Conservation (phyloP, 139 green algal species). For the Chlorella sorokiniana region DNA sequence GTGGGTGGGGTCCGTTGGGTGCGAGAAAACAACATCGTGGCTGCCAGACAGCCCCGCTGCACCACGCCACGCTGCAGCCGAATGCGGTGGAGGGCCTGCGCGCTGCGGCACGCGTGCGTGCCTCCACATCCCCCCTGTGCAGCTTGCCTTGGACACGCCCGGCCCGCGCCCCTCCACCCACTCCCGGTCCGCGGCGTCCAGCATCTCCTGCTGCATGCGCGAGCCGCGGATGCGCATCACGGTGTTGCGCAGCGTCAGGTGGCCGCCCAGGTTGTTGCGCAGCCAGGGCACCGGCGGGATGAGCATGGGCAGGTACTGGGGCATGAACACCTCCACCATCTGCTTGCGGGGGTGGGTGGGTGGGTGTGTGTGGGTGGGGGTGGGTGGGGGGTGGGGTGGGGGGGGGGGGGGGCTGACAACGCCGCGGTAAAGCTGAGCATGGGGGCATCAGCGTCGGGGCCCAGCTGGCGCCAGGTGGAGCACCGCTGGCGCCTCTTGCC, state of each 20-base stretch:
- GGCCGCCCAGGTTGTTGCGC: constrained; percentile 57
- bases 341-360: constrained; percentile 11
- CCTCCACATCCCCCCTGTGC: background rate
- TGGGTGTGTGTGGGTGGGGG: background rate
- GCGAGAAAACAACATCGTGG: background rate
- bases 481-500: background rate
- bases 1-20: background rate
- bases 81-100: background rate
- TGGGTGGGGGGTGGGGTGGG: too few species aligned
- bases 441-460: background rate
- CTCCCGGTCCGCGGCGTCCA: constrained; percentile 40
- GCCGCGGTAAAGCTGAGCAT: background rate
- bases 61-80: too few species aligned
- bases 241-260: constrained; percentile 55
- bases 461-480: too few species aligned
- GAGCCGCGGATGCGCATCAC: constrained; percentile 63
- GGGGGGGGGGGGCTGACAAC: background rate
- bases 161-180: constrained; percentile 29
- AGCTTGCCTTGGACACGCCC: constrained; percentile 27
- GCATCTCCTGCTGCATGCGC: constrained; percentile 40
- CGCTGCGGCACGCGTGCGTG: background rate
- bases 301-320: constrained; percentile 75
- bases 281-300: constrained; percentile 78
- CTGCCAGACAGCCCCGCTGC: too few species aligned
- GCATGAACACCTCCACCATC: constrained; percentile 49